These are phyloP conservation scores for Platanus orientalis DNA, from an alignment of 164 flowering plant genomes.

Conservation along the genomic window DNA sequence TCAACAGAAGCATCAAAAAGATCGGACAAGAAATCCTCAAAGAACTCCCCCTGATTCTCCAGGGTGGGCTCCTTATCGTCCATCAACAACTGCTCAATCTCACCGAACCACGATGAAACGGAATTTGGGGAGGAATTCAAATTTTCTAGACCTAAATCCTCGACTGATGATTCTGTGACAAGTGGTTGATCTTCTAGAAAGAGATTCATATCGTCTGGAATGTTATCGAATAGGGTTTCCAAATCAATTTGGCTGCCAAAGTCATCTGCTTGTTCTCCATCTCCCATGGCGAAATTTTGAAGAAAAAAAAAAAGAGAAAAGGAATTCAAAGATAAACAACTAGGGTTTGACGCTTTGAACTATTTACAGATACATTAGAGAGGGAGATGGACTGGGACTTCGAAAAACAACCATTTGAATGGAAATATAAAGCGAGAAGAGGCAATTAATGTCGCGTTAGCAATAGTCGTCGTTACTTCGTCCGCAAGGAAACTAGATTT, in stretches of 20 bases:
- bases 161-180: neutral
- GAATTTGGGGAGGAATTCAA: conserved; percentile 15
- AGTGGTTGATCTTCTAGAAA: neutral
- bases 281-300: conserved; percentile 3
- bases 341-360: neutral
- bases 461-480: conserved; percentile 9
- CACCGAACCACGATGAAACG: conserved; percentile 24
- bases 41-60: conserved; percentile 5
- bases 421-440: neutral
- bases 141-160: neutral
- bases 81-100: conserved; percentile 44
- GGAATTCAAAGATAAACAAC: neutral
- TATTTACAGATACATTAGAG: neutral
- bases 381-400: neutral
- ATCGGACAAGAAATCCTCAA: conserved; percentile 29
- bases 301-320: neutral
- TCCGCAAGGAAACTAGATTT: conserved; percentile 6
- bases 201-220: conserved; percentile 1
- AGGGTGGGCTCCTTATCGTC: conserved; percentile 22
- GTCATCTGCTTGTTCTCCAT: neutral
- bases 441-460: neutral
- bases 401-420: too few species aligned
- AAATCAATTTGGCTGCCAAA: conserved; percentile 5
- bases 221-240: conserved; percentile 1
- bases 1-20: conserved; percentile 24